Conservation (phyloP, 768 basidiomycete genomes). For the Omphalotus guepiniiformis region DNA sequence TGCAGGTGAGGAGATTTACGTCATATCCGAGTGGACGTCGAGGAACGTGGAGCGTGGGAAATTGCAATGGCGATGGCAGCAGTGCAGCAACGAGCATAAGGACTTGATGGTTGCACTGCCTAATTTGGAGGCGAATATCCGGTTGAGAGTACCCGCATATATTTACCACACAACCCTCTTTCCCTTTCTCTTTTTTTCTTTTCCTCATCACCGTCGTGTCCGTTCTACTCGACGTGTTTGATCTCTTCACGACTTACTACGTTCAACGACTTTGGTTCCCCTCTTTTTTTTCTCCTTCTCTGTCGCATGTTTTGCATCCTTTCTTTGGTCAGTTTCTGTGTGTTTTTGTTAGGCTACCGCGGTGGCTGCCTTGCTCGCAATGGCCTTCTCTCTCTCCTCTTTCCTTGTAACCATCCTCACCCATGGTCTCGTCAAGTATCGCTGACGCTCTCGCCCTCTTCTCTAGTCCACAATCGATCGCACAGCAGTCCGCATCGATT, state of each 20-base stretch:
- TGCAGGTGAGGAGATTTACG: too few relatives aligned
- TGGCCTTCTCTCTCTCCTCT: slow-evolving; percentile 20
- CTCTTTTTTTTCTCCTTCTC: slow-evolving; percentile 23
- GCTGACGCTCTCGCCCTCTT: slow-evolving; percentile 21
- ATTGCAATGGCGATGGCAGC: background rate
- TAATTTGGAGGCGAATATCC: slow-evolving; percentile 2
- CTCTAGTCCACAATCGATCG: slow-evolving; percentile 40
- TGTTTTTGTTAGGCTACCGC: slow-evolving; percentile 9
- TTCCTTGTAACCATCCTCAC: slow-evolving; percentile 16
- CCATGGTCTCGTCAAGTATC: slow-evolving; percentile 19
- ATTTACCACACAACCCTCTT: slow-evolving; percentile 14
- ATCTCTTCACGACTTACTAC: slow-evolving; percentile 29
- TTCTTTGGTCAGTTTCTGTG: slow-evolving; percentile 15
- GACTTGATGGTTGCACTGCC: slow-evolving; percentile 1
- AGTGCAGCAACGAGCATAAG: background rate
- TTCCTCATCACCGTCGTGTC: slow-evolving; percentile 17
- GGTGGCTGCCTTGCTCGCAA: slow-evolving; percentile 5
- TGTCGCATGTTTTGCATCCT: slow-evolving; percentile 24
- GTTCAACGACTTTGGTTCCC: slow-evolving; percentile 28
- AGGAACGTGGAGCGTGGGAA: too few relatives aligned
- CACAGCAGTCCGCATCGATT: slow-evolving; percentile 38
- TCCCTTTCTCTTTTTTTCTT: slow-evolving; percentile 19
- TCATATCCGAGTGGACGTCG: too few relatives aligned
- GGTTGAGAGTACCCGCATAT: slow-evolving; percentile 11
- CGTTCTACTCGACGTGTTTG: slow-evolving; percentile 14